Base-by-base conservation (phyloP, 148 eudicot species). In the Amaranthus cruentus region DNA sequence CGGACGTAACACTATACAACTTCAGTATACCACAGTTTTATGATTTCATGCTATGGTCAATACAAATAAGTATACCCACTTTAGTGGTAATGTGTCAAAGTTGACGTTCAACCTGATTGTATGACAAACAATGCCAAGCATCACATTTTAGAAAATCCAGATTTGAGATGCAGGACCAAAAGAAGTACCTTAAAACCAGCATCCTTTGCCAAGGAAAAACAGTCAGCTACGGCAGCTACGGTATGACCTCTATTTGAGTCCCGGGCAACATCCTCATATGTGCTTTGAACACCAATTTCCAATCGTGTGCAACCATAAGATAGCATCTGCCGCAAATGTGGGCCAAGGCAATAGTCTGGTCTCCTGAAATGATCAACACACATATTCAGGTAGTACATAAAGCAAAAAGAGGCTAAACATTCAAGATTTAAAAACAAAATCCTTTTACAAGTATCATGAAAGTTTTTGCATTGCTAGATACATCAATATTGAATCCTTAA, bases 241-340 rank as follows among this genome's bases (percentile, higher is more conserved):
- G 99, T 95, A 84, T 95, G 99, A 56, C 99, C 99, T 75, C 99
- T 88, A 81, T 95, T 95, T 49, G 96, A 87, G 82, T 95, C 99
- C 76, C 97, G 93, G 63, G 99, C 99, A 76, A 95, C 99, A 83
- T 95, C 99, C 81, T 95, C 99, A 62, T 90, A 95, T 64, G 99
- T 95, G 82, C 99, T 95, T 73, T 95, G 99, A 70, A 95, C 99
- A 67, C 99, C 99, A 75, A 95, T 95, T 84, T 95, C 99, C 81
- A 95, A 83, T 46, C 99, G 87, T 13, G 99, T 95, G 81, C 97
- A 95, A 53, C 99, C 97, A 84, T 95, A 95, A 44, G 85, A 74
- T 73, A 95, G 91, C 97, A 95, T 95, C 85, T 95, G 97, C 79
- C 97, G 84, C 82, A 95, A 81, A 87, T 95, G 99, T 64, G 99